Evolutionary conservation across 768 basidiomycete genomes (phyloP), one percentile per base, ranked within the genome.

Genomic region (Lactarius sp.): DNA sequence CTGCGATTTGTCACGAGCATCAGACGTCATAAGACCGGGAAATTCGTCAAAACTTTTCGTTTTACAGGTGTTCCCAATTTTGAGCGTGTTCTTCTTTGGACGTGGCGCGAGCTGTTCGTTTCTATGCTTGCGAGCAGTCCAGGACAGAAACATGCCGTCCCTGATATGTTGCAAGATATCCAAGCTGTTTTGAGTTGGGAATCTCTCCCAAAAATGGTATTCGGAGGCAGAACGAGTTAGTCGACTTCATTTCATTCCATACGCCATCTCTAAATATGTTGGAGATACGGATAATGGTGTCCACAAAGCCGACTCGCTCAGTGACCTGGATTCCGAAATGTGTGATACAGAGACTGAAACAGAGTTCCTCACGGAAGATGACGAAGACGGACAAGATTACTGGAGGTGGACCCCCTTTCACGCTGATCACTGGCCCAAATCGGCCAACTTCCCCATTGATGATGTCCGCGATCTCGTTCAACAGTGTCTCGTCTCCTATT

Each of bases 41-140:
- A 77, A 41, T 47, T 75, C 27, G 70, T 85, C 68, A 85, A 81
- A 66, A 73, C 76, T 0, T 85, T 86, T 59, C 69, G 71, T 22
- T 70, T 86, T 22, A 71, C 72, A 3, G 85, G 85, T 4, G 79
- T 79, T 0, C 76, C 78, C 36, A 75, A 76, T 27, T 73, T 85
- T 20, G 76, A 80, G 33, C 74, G 72, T 14, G 75, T 80, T 46
- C 62, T 83, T 6, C 71, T 86, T 18, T 88, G 85, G 84, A 81
- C 88, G 57, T 88, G 86, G 86, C 79, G 86, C 6, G 87, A 88
- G 64, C 76, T 88, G 20, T 82, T 88, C 64, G 70, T 88, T 9
- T 80, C 79, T 31, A 73, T 88, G 71, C 77, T 83, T 8, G 78
- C 79, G 0, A 73, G 68, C 62, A 71, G 77, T 66, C 58, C 72